A percentile compares a stretch with the other conserved stretches of the same genome.
These are phyloP conservation scores for Benincasa hispida DNA, from an alignment of 306 rosid species.

Conservation along the genomic window DNA sequence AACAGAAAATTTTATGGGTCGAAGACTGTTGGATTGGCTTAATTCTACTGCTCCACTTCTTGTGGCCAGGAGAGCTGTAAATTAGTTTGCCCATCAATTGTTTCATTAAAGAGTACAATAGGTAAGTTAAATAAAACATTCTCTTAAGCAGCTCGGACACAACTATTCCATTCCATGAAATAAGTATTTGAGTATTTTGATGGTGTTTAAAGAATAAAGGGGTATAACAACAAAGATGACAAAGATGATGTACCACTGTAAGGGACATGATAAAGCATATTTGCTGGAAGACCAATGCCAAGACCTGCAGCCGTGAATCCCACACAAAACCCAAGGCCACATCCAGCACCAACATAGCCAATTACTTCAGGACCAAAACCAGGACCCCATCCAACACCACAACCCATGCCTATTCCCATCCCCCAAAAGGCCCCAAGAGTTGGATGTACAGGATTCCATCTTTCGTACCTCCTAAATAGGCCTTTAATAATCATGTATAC, in stretches of 20 bases:
- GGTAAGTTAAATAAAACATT: neutral
- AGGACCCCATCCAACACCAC: constrained; percentile 99
- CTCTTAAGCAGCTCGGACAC: neutral
- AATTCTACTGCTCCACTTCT: constrained; percentile 32
- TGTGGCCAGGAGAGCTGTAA: constrained; percentile 46
- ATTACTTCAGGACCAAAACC: constrained; percentile 95
- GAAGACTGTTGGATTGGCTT: constrained; percentile 25
- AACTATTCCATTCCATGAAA: neutral
- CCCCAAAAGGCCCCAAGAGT: constrained; percentile 91
- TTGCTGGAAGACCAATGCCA: constrained; percentile 80
- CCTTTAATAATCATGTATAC: constrained; percentile 73
- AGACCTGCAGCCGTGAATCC: constrained; percentile 71
- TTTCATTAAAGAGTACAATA: neutral
- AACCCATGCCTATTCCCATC: constrained; percentile 86
- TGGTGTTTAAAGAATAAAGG: neutral
- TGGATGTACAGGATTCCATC: constrained; percentile 95
- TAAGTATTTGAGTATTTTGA: neutral
- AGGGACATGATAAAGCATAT: constrained; percentile 37
- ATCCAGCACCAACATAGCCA: constrained; percentile 92
- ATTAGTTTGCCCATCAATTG: neutral
- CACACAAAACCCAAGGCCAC: constrained; percentile 83
- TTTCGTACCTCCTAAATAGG: constrained; percentile 44
- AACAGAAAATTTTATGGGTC: constrained; percentile 14
- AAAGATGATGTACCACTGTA: constrained; percentile 32
- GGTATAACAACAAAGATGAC: neutral